Percentiles rank a stretch among this genome's conserved stretches.
Conservation (phyloP, 2,329 filamentous ascomycete species). For the Ceratocystis huliohia region DNA sequence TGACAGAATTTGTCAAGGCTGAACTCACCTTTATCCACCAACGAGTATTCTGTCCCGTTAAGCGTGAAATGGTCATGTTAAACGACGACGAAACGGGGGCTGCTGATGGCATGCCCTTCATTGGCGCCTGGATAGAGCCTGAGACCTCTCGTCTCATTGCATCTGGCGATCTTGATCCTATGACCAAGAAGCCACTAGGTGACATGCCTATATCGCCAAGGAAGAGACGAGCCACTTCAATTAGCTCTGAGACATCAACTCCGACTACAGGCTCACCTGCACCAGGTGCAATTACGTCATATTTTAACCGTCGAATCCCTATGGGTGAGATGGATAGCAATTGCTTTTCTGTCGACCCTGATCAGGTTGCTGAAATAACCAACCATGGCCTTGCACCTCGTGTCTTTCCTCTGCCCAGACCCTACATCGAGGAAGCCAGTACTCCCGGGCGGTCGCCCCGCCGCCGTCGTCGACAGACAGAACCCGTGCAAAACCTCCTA, state of each 20-base stretch:
- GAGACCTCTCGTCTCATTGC: slow-evolving; percentile 63
- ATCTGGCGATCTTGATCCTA: slow-evolving; percentile 71
- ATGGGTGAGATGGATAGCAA: slow-evolving; percentile 52
- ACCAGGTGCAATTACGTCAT: slow-evolving; percentile 36
- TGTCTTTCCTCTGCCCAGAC: slow-evolving; percentile 46
- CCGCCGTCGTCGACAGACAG: slow-evolving; percentile 42
- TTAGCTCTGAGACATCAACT: slow-evolving; percentile 19
- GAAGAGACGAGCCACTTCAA: slow-evolving; percentile 14
- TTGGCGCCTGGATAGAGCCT: slow-evolving; percentile 60
- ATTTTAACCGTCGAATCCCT: slow-evolving; percentile 40
- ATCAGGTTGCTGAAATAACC: slow-evolving; percentile 37
- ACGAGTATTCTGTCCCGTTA: slow-evolving; percentile 76
- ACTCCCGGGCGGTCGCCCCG: slow-evolving; percentile 24
- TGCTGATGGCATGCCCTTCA: slow-evolving; percentile 62
- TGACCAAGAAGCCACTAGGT: slow-evolving; percentile 59
- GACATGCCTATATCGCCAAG: slow-evolving; percentile 29
- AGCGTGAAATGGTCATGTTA: slow-evolving; percentile 59
- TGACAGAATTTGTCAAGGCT: slow-evolving; percentile 69
- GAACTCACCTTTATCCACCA: slow-evolving; percentile 90
- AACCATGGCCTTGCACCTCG: slow-evolving; percentile 39
- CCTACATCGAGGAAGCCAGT: slow-evolving; percentile 36
- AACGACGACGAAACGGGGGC: slow-evolving; percentile 52
- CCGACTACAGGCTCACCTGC: slow-evolving; percentile 23
- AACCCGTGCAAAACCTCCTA: slow-evolving; percentile 38
- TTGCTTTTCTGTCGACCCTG: slow-evolving; percentile 42